Evolutionary conservation across 352 stramenopile genomes (phyloP).

Genomic region (Blastocystis sp.): DNA sequence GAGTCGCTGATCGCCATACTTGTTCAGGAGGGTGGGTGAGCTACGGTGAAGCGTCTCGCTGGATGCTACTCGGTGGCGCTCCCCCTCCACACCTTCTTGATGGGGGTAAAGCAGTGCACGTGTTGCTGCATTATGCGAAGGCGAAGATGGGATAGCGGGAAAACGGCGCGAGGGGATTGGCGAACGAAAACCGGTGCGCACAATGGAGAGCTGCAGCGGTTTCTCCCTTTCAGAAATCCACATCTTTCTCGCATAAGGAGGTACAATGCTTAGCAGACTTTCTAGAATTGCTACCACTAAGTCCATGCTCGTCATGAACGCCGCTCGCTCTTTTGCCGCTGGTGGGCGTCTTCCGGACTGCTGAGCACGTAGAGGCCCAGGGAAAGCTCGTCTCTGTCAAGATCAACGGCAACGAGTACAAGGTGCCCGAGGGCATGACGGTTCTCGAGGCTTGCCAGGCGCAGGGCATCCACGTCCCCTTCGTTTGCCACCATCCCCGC

Average conservation of each 20-base stretch:
- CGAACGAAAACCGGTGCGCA: conserved; percentile 1
- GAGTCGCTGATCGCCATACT: background rate
- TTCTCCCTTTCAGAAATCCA: conserved; percentile 50
- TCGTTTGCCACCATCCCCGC: conserved; percentile 67
- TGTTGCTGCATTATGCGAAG: background rate
- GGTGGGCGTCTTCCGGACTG: background rate
- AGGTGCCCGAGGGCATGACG: conserved; percentile 67
- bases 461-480: conserved; percentile 66
- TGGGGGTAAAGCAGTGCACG: background rate
- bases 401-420: conserved; percentile 68
- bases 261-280: conserved; percentile 51
- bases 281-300: conserved; percentile 20
- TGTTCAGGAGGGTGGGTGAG: background rate
- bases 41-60: background rate
- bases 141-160: background rate
- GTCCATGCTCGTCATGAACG: conserved; percentile 12
- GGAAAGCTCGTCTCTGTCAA: conserved; percentile 59
- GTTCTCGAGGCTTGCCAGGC: conserved; percentile 66
- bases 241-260: background rate
- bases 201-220: background rate
- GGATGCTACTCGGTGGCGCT: background rate
- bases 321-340: conserved; percentile 50
- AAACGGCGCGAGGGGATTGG: background rate
- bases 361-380: conserved; percentile 11
- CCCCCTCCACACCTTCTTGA: background rate